These are phyloP conservation scores for Entonaema liquescens DNA, from an alignment of 495 filamentous ascomycete genomes.

Conservation along the genomic window DNA sequence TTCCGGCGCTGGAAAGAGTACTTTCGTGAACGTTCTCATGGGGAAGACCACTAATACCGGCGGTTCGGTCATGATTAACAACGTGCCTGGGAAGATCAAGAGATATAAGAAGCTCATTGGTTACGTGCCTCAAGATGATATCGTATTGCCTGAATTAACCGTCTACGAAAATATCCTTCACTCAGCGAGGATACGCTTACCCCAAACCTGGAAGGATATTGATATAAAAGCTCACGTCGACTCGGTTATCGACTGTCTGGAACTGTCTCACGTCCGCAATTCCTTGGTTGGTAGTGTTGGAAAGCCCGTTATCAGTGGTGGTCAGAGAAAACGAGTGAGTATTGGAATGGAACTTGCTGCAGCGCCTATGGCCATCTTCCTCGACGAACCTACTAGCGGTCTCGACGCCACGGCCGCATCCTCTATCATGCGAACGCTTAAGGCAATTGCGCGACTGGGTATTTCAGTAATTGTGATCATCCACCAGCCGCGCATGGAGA, in stretches of 20 bases:
- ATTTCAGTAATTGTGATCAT: slow-evolving; percentile 59
- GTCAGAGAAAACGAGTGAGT: slow-evolving; percentile 60
- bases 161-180: slow-evolving; percentile 63
- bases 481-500: slow-evolving; percentile 57
- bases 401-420: slow-evolving; percentile 70
- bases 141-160: slow-evolving; percentile 59
- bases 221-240: slow-evolving; percentile 55
- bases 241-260: slow-evolving; percentile 55
- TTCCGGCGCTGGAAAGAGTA: slow-evolving; percentile 60
- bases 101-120: slow-evolving; percentile 64
- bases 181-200: slow-evolving; percentile 60
- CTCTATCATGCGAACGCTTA: slow-evolving; percentile 63
- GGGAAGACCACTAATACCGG: slow-evolving; percentile 56
- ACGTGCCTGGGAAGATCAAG: slow-evolving; percentile 54
- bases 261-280: slow-evolving; percentile 54
- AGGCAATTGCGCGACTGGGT: slow-evolving; percentile 55
- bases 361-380: slow-evolving; percentile 70
- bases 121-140: slow-evolving; percentile 64
- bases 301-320: slow-evolving; percentile 58
- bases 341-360: slow-evolving; percentile 69
- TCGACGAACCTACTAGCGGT: slow-evolving; percentile 72
- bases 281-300: slow-evolving; percentile 55
- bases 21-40: slow-evolving; percentile 64
- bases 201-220: slow-evolving; percentile 49
- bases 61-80: slow-evolving; percentile 59